A percentile compares a stretch with the other conserved stretches of the same genome.
phyloP scores from a whole-genome alignment of 305 asterid species.

The Fraxinus paxiana region DNA sequence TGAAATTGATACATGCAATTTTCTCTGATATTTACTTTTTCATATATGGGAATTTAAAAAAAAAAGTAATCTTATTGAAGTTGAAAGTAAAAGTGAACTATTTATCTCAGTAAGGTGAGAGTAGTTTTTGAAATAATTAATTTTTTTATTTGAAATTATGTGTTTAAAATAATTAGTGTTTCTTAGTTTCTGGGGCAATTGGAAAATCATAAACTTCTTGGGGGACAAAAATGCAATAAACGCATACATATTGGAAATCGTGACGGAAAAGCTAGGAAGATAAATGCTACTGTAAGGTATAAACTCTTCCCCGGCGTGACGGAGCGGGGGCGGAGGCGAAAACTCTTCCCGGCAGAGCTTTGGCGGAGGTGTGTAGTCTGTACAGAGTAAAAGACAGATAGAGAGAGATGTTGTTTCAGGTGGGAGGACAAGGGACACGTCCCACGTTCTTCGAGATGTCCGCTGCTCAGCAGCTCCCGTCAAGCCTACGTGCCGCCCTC shows the following conservation, averaged over 20 bases:
- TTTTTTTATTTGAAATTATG: neutral
- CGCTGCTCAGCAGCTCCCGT: constrained; percentile 97
- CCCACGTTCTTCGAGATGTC: constrained; percentile 99
- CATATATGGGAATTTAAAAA: neutral
- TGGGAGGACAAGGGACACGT: constrained; percentile 95
- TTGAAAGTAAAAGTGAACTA: neutral
- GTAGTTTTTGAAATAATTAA: neutral
- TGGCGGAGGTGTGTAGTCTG: neutral
- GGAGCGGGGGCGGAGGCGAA: neutral
- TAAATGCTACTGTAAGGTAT: neutral
- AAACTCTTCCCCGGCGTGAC: neutral
- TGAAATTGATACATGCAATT: too few species aligned
- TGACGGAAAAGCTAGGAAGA: constrained; percentile 18
- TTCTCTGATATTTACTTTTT: too few species aligned
- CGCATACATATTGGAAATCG: constrained; percentile 2
- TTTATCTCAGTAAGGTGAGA: neutral
- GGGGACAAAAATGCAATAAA: neutral
- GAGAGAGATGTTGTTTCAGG: constrained; percentile 87
- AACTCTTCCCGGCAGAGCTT: neutral
- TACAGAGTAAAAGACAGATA: neutral
- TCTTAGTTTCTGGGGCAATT: neutral
- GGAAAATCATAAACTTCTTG: neutral
- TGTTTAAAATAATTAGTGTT: neutral
- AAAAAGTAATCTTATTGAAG: neutral
- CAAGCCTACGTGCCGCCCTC: constrained; percentile 91